phyloP scores from a whole-genome alignment of 257 asterid species.

The Datura wrightii region DNA sequence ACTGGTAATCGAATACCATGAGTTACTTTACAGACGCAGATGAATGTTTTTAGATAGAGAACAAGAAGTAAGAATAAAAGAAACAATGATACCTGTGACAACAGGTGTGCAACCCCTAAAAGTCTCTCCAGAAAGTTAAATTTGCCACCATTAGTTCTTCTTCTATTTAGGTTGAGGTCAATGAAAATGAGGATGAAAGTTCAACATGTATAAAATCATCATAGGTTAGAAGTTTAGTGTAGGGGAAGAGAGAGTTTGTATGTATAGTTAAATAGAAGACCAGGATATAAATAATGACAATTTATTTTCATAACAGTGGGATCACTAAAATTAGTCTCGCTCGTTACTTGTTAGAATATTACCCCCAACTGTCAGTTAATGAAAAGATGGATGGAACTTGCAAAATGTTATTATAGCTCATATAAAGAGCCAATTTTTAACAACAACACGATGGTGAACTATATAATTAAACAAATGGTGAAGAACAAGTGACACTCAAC shows the following conservation, averaged over 20 bases:
- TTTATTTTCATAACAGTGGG: background rate
- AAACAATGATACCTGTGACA: conserved; percentile 57
- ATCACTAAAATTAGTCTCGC: background rate
- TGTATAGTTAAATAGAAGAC: background rate
- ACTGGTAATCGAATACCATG: background rate
- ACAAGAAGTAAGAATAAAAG: background rate
- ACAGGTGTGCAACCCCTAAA: conserved; percentile 72
- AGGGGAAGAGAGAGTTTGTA: background rate
- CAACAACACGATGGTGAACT: background rate
- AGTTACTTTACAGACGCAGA: background rate
- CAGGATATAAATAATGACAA: conserved; percentile 2
- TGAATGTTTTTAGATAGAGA: background rate
- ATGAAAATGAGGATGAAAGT: conserved; percentile 13
- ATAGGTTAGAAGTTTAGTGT: background rate
- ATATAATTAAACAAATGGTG: background rate
- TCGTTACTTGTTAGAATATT: background rate
- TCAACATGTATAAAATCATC: background rate
- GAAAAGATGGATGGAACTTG: background rate
- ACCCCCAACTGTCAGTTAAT: background rate
- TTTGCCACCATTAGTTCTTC: conserved; percentile 57
- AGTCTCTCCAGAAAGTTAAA: conserved; percentile 81
- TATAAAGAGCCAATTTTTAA: background rate
- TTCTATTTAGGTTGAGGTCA: conserved; percentile 74
- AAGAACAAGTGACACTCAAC: background rate
- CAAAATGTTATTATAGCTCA: background rate